Evolutionary conservation across 768 basidiomycete genomes (phyloP), one percentile per base, ranked within the genome.

Genomic region (Lyophyllum shimeji): DNA sequence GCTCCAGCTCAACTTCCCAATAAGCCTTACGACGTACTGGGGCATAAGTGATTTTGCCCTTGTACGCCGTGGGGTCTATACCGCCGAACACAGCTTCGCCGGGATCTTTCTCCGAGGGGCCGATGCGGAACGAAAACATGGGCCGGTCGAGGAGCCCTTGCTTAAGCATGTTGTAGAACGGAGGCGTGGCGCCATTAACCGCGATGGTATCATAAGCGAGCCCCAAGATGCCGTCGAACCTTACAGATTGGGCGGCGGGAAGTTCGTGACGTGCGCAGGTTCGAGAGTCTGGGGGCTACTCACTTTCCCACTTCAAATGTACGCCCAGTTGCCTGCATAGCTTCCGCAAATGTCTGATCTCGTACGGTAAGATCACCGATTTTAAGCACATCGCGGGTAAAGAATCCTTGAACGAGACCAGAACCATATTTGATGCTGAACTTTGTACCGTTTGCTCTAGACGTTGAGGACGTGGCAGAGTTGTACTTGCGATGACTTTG

Each of bases 251-350:
- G 21, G 27, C 11, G 15, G 47, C 3, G 23, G 7, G 33, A 11
- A n/a, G 46, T 52, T 27, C 7, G 18, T 5, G 42, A 44, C 27
- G 4, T 33, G 17, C 15, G 15, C 46, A 46, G 29, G 29, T 29
- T 29, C 23, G 43, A 20, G 8, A 24, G 7, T 52, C 5, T 40
- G 18, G 39, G 31, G 47, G 15, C 39, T 12, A 77, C 90, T 66
- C 62, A 93, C 90, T 90, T 94, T 67, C 93, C 94, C 61, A 95
- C 97, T 25, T 96, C 96, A 69, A 99, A 99, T 4, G 95, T 87
- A 46, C 98, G 86, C 42, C 97, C 97, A 20, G 97, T 96, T 68
- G 98, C 96, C 71, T 93, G 91, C 56, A 86, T 88, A 1, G 95
- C 93, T 75, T 98, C 97, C 9, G 95, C 96, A 64, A 99, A 99